phyloP scores from a whole-genome alignment of 2,329 filamentous ascomycete species.

The Chaetomium globosum region DNA sequence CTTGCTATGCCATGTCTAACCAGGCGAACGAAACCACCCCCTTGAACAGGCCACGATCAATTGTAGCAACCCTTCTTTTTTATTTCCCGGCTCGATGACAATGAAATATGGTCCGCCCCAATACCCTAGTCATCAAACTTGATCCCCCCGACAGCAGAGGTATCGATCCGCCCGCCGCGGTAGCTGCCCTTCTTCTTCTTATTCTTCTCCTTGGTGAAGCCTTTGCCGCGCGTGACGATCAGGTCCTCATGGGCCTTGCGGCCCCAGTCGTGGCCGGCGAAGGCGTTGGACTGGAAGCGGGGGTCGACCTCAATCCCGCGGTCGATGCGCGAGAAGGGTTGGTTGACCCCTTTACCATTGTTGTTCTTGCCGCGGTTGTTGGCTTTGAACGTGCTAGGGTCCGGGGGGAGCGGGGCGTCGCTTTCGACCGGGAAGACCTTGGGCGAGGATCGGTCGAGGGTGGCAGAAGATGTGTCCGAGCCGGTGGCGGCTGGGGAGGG shows the following conservation, averaged over 20 bases:
- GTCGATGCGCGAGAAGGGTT: slow-evolving; percentile 77
- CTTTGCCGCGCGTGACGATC: slow-evolving; percentile 89
- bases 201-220: slow-evolving; percentile 99
- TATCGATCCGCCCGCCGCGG: slow-evolving; percentile 85
- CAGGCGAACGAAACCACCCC: slow-evolving; percentile 1
- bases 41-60: slow-evolving; percentile 9
- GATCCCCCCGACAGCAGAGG: slow-evolving; percentile 77
- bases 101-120: not conserved
- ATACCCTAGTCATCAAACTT: slow-evolving; percentile 81
- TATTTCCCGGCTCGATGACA: not conserved
- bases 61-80: not conserved
- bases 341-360: slow-evolving; percentile 52
- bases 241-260: slow-evolving; percentile 85
- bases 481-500: not conserved
- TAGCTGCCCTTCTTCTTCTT: slow-evolving; percentile 95
- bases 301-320: slow-evolving; percentile 69
- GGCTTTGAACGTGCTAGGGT: slow-evolving; percentile 45
- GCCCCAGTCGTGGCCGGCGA: slow-evolving; percentile 83
- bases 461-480: slow-evolving; percentile 49
- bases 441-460: slow-evolving; percentile 55
- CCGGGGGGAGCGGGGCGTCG: slow-evolving; percentile 57
- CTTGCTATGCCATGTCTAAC: slow-evolving; percentile 23
- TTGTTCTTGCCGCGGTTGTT: slow-evolving; percentile 49
- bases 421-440: slow-evolving; percentile 46
- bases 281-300: slow-evolving; percentile 75